Evolutionary conservation across 768 basidiomycete species (phyloP).

Genomic region (Porpolomopsis calyptriformis): DNA sequence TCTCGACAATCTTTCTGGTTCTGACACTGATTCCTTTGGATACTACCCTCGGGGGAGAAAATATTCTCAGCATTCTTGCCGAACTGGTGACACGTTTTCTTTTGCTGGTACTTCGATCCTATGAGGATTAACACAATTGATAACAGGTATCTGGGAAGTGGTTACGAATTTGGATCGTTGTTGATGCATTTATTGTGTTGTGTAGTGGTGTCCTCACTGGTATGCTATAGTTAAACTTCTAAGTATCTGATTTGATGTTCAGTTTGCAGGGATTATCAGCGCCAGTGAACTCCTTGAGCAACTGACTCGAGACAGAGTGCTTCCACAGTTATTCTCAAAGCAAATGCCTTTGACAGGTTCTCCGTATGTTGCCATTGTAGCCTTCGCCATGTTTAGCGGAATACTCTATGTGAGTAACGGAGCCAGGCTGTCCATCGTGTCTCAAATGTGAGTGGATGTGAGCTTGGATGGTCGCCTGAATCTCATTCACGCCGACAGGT

Average conservation of each 20-base stretch:
- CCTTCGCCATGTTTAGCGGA: conserved; percentile 39
- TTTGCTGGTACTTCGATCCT: neutral
- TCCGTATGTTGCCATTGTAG: conserved; percentile 40
- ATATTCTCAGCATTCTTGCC: conserved; percentile 57
- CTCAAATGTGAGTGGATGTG: conserved; percentile 38
- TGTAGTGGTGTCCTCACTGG: conserved; percentile 66
- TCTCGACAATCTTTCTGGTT: conserved; percentile 46
- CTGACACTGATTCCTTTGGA: conserved; percentile 48
- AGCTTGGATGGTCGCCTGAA: neutral
- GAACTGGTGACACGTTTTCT: conserved; percentile 42
- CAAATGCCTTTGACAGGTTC: conserved; percentile 39
- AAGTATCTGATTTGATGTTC: neutral
- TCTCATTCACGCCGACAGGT: conserved; percentile 27
- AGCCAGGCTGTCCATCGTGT: conserved; percentile 41
- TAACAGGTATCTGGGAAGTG: conserved; percentile 46
- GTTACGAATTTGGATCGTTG: conserved; percentile 51
- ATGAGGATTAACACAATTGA: conserved; percentile 1
- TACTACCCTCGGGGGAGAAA: conserved; percentile 37
- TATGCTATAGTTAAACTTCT: conserved; percentile 11
- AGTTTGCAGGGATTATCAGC: conserved; percentile 38
- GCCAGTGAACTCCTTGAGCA: conserved; percentile 51
- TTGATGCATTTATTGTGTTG: conserved; percentile 62
- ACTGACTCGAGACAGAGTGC: conserved; percentile 46
- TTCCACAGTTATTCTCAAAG: conserved; percentile 44
- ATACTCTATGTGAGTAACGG: conserved; percentile 50